phyloP scores from a whole-genome alignment of 2,329 filamentous ascomycete genomes.

The Remersonia thermophila region DNA sequence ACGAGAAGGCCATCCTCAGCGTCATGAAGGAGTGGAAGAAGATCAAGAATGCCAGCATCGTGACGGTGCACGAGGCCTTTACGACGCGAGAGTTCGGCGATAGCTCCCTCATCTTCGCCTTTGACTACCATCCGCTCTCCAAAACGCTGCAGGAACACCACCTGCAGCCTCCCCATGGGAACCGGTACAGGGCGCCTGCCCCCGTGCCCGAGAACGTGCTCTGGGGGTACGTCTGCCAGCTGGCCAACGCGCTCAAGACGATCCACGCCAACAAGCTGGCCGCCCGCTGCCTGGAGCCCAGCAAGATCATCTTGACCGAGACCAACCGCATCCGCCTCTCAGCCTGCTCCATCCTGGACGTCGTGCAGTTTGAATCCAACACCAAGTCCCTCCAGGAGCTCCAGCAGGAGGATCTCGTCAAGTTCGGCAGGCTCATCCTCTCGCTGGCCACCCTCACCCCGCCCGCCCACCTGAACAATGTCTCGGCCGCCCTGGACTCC shows the following conservation, averaged over 20 bases:
- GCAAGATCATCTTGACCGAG: constrained; percentile 79
- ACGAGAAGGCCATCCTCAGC: constrained; percentile 74
- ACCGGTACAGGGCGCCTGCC: constrained; percentile 25
- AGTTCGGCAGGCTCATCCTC: constrained; percentile 76
- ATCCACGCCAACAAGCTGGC: constrained; percentile 75
- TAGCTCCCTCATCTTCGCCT: constrained; percentile 86
- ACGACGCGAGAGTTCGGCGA: constrained; percentile 89
- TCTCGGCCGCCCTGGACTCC: constrained; percentile 61
- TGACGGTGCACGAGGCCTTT: constrained; percentile 82
- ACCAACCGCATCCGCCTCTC: constrained; percentile 83
- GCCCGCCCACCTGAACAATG: constrained; percentile 42
- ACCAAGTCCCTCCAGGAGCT: constrained; percentile 58
- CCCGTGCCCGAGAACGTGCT: constrained; percentile 58
- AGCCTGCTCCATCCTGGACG: constrained; percentile 80
- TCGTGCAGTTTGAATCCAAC: constrained; percentile 63
- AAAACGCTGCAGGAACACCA: constrained; percentile 83
- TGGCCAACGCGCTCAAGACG: constrained; percentile 74
- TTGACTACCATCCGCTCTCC: constrained; percentile 82
- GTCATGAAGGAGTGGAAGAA: constrained; percentile 77
- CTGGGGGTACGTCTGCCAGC: constrained; percentile 88
- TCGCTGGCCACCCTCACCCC: constrained; percentile 61
- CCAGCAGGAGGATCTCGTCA: constrained; percentile 76
- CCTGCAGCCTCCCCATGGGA: constrained; percentile 37
- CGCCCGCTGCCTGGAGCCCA: constrained; percentile 73
- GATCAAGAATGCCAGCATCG: constrained; percentile 68